Percentiles rank a stretch among this genome's conserved stretches.
phyloP scores from a whole-genome alignment of 768 basidiomycete genomes.

The Russula earlei region DNA sequence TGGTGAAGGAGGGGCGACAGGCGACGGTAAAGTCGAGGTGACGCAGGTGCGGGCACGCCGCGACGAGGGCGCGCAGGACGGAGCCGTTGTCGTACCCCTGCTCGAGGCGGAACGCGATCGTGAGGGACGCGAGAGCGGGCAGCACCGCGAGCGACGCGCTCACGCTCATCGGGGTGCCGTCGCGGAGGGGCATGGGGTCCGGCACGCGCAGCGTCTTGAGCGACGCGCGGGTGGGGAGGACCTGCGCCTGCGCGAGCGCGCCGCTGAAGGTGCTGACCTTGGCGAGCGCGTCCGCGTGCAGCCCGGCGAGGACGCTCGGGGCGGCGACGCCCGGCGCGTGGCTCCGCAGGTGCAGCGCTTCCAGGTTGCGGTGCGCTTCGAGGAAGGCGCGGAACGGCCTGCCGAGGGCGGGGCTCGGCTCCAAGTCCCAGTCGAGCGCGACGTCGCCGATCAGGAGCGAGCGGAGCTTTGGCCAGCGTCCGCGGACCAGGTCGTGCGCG shows the following conservation, averaged over 20 bases:
- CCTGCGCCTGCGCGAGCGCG: slow-evolving; percentile 57
- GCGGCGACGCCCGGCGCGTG: slow-evolving; percentile 17
- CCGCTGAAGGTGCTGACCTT: slow-evolving; percentile 47
- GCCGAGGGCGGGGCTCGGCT: slow-evolving; percentile 29
- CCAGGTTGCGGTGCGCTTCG: slow-evolving; percentile 48
- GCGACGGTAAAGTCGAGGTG: slow-evolving; percentile 58
- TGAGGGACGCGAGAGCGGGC: slow-evolving; percentile 46
- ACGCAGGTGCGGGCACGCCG: slow-evolving; percentile 54
- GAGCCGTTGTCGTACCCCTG: slow-evolving; percentile 63
- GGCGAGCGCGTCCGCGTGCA: slow-evolving; percentile 20
- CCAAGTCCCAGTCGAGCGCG: slow-evolving; percentile 45
- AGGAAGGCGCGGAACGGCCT: slow-evolving; percentile 60
- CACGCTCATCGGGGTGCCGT: slow-evolving; percentile 53
- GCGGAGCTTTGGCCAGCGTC: slow-evolving; percentile 58
- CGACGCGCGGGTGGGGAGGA: slow-evolving; percentile 33
- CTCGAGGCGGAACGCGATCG: slow-evolving; percentile 59
- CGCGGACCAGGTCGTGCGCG: slow-evolving; percentile 44
- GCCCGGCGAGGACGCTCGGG: slow-evolving; percentile 16
- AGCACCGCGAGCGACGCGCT: slow-evolving; percentile 51
- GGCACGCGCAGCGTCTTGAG: slow-evolving; percentile 53
- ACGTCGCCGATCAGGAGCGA: slow-evolving; percentile 58
- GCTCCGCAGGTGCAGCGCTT: slow-evolving; percentile 41
- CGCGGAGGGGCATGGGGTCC: slow-evolving; percentile 58
- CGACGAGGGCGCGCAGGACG: slow-evolving; percentile 54
- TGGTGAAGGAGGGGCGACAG: slow-evolving; percentile 62